These are phyloP conservation scores for Ceratobasidium sp. DNA, from an alignment of 1,284 basidiomycete genomes.

Conservation along the genomic window DNA sequence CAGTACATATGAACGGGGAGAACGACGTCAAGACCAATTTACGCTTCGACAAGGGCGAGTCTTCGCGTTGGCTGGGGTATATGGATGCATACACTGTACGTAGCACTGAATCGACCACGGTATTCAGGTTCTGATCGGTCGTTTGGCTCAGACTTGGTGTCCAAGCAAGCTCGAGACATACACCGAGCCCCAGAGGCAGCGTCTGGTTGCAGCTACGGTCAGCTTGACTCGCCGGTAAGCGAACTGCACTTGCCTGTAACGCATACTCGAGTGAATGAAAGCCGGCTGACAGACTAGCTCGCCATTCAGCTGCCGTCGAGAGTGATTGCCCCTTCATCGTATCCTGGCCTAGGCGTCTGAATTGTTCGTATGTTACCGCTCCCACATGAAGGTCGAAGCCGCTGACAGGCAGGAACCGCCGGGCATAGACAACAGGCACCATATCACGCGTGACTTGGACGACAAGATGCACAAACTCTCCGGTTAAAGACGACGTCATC, in stretches of 20 bases:
- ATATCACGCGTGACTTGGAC: slow-evolving; percentile 95
- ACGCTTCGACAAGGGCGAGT: slow-evolving; percentile 61
- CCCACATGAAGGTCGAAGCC: slow-evolving; percentile 84
- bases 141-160: slow-evolving; percentile 63
- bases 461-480: slow-evolving; percentile 85
- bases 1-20: slow-evolving; percentile 86
- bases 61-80: slow-evolving; percentile 55
- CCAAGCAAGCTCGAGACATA: slow-evolving; percentile 86
- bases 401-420: slow-evolving; percentile 77
- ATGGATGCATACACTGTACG: slow-evolving; percentile 79
- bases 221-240: slow-evolving; percentile 36
- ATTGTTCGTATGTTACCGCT: slow-evolving; percentile 86
- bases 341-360: slow-evolving; percentile 72
- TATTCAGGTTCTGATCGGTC: slow-evolving; percentile 76
- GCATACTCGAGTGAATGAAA: slow-evolving; percentile 81
- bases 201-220: slow-evolving; percentile 60
- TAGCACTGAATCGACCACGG: slow-evolving; percentile 84
- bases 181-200: slow-evolving; percentile 77
- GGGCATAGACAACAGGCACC: slow-evolving; percentile 84
- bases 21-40: slow-evolving; percentile 91
- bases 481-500: slow-evolving; percentile 88
- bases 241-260: slow-evolving; percentile 69
- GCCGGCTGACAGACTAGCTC: slow-evolving; percentile 63
- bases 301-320: slow-evolving; percentile 68
- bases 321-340: slow-evolving; percentile 61